Base-by-base conservation (phyloP, 225 moss, liverwort and hornwort species). In the Climacium dendroides region DNA sequence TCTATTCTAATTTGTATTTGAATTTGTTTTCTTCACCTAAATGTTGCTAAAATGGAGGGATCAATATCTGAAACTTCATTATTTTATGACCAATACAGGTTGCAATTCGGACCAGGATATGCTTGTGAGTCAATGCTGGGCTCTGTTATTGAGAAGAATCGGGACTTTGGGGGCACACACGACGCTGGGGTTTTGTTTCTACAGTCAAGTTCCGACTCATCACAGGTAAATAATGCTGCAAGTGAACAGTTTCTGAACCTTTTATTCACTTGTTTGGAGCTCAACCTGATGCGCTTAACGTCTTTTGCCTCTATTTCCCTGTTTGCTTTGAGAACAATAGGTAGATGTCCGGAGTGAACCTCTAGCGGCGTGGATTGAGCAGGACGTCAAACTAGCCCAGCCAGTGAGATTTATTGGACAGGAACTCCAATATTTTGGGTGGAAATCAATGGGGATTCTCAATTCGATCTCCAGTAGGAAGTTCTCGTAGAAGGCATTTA, bases 151-250 rank as follows among this genome's bases (percentile, higher is more conserved):
- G 90, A 92, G 82, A 92, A 92, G 88, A 82, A 85, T 73, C 92
- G 87, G 65, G 79, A 50, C 82, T 95, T 97, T 89, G 95, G 93
- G 82, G 93, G 91, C 83, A 89, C 79, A 37, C 82, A 90, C 77
- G 97, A 97, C 89, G 93, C 95, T 48, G 99, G 97, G 61, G 93
- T 99, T 64, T 88, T 99, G 78, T 94, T 99, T 67, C 89, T 99
- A 75, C 96, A 97, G 90, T 90, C 96, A 55, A 92, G 88, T 54
- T 91, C 95, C 81, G 84, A 80, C 72, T 47, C 79, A 58, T 63
- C 62, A 20, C 71, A 82, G 88, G 89, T 85, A 83, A 82, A 20
- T 71, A 52, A 77, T 69, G 43, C 80, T 48, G 30, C 30, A 47
- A 64, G 55, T 62, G 61, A 77, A 71, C 54, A 78, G 63, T 59